Conservation (phyloP, 1,139 yeast genomes). For the Nakaseomyces nivariensis region DNA sequence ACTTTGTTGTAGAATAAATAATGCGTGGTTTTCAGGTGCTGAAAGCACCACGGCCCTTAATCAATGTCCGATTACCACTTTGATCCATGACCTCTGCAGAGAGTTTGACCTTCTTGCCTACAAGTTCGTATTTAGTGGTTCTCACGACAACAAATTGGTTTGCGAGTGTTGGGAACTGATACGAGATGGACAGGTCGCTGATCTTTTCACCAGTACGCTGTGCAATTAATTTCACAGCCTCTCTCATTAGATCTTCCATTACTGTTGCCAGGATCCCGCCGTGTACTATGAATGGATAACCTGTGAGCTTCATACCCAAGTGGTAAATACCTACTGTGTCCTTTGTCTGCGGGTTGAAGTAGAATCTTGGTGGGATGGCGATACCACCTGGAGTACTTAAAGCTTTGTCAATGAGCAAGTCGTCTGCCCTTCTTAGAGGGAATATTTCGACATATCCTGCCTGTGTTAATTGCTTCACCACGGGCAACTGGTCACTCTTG, state of each 20-base stretch:
- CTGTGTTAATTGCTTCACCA: constrained; percentile 29
- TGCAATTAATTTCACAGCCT: constrained; percentile 21
- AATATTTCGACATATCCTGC: constrained; percentile 31
- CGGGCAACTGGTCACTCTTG: constrained; percentile 42
- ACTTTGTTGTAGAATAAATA: background rate
- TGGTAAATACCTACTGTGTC: constrained; percentile 64
- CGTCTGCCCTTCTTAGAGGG: constrained; percentile 27
- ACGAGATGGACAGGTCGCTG: constrained; percentile 29
- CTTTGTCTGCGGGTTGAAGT: constrained; percentile 45
- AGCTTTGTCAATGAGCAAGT: constrained; percentile 31
- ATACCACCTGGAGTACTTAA: constrained; percentile 67
- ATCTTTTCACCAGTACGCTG: constrained; percentile 27
- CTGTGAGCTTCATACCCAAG: constrained; percentile 70
- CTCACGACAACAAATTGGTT: constrained; percentile 67
- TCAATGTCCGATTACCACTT: constrained; percentile 37
- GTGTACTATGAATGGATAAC: constrained; percentile 80
- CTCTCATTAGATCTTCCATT: constrained; percentile 59
- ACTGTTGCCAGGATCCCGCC: constrained; percentile 86
- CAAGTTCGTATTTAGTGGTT: constrained; percentile 34
- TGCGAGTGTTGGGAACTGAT: constrained; percentile 68
- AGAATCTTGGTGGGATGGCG: constrained; percentile 61
- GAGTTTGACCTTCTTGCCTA: constrained; percentile 31
- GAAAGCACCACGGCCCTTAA: constrained; percentile 35
- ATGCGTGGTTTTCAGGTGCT: background rate
- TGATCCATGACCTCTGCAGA: constrained; percentile 35